These are phyloP conservation scores for Pythium rishiriense DNA, from an alignment of 352 stramenopile species.

Conservation along the genomic window DNA sequence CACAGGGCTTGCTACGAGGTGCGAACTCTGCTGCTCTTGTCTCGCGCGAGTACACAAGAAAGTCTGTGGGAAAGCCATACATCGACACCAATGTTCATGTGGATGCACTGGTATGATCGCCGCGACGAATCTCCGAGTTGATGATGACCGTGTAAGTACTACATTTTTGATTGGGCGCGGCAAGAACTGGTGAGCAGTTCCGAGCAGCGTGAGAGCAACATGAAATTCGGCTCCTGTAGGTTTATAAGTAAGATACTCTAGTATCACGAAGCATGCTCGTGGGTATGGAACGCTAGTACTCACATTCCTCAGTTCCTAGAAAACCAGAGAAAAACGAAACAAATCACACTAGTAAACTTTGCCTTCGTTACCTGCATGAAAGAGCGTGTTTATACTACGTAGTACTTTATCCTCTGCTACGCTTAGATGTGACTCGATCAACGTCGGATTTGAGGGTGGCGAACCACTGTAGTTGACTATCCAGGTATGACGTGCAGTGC, in stretches of 20 bases:
- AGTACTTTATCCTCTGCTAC: conserved; percentile 22
- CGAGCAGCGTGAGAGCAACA: conserved; percentile 1
- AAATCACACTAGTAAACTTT: not conserved
- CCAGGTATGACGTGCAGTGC: not conserved
- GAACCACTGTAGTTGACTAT: conserved; percentile 1
- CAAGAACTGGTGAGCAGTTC: not conserved
- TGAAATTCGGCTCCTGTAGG: conserved; percentile 8
- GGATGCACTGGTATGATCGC: conserved; percentile 28
- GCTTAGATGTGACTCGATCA: too few relatives aligned
- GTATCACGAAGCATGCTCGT: not conserved
- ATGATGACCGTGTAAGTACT: conserved; percentile 20
- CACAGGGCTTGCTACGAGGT: conserved; percentile 35
- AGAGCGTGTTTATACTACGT: too few relatives aligned
- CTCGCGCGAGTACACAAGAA: conserved; percentile 70
- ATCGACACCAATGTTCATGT: conserved; percentile 23
- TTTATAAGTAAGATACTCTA: conserved; percentile 27
- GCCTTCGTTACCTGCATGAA: conserved; percentile 1
- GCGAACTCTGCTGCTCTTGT: conserved; percentile 55
- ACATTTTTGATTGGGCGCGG: conserved; percentile 25
- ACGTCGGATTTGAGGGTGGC: too few relatives aligned
- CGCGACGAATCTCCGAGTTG: conserved; percentile 6
- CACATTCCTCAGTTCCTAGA: not conserved
- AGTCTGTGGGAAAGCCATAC: conserved; percentile 55
- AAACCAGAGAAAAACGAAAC: conserved; percentile 6
- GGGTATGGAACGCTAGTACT: not conserved